phyloP scores from a whole-genome alignment of 148 eudicot species.

The Nyssa sinensis region DNA sequence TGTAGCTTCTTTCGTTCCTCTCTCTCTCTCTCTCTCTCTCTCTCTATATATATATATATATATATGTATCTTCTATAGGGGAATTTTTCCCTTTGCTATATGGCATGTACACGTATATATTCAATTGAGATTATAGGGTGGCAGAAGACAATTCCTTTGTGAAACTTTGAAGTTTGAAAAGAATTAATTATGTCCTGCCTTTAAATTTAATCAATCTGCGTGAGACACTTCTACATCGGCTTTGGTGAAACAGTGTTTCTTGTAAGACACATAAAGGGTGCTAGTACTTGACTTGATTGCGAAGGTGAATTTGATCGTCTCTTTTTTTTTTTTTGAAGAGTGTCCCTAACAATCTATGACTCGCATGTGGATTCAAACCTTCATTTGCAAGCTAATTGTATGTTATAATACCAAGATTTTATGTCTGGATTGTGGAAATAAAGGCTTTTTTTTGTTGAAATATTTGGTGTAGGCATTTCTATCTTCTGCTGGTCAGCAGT shows the following conservation, averaged over 20 bases:
- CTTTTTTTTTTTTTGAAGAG: too few relatives aligned
- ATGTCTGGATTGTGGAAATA: not conserved
- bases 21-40: too few relatives aligned
- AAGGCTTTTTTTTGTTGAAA: not conserved
- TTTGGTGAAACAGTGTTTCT: not conserved
- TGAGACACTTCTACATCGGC: not conserved
- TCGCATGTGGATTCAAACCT: not conserved
- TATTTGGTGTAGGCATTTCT: not conserved
- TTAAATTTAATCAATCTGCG: not conserved
- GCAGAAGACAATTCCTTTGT: not conserved
- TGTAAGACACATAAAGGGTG: not conserved
- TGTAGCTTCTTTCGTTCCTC: too few relatives aligned
- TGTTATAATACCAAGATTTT: not conserved
- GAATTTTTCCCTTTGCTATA: too few relatives aligned
- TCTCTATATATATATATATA: not conserved
- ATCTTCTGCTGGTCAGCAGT: not conserved
- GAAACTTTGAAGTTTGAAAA: not conserved
- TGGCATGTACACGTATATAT: not conserved
- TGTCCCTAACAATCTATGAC: not conserved
- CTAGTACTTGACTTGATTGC: conserved; percentile 6
- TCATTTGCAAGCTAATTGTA: not conserved
- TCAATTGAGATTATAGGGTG: conserved; percentile 1
- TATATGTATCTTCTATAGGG: too few relatives aligned
- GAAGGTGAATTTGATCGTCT: not conserved
- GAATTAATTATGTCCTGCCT: not conserved